Evolutionary conservation across 108 stramenopile species (phyloP).

Genomic region (Conticribra weissflogii): DNA sequence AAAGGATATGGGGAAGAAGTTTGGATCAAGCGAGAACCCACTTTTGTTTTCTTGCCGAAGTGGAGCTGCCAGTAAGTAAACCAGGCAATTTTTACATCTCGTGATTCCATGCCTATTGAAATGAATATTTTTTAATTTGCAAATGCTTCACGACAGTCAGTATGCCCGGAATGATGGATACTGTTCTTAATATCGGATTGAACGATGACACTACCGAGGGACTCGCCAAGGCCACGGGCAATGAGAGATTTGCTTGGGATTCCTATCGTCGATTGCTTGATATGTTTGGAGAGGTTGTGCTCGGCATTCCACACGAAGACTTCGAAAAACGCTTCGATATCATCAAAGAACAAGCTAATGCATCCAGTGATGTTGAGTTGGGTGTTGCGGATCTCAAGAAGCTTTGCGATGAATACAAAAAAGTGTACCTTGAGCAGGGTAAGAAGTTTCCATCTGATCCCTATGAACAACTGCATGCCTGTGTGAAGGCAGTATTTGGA

Average conservation of each 20-base stretch:
- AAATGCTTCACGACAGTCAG: conserved; percentile 27
- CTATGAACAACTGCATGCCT: conserved; percentile 67
- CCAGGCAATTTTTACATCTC: too few relatives aligned
- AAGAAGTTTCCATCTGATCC: conserved; percentile 64
- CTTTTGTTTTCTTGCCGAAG: conserved; percentile 68
- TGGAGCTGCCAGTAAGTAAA: conserved; percentile 61
- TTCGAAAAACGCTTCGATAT: conserved; percentile 74
- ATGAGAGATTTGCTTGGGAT: conserved; percentile 83
- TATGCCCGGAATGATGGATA: conserved; percentile 84
- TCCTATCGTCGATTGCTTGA: conserved; percentile 82
- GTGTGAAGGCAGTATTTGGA: conserved; percentile 81
- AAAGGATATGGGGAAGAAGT: conserved; percentile 60
- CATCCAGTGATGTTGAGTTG: conserved; percentile 62
- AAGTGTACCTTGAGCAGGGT: conserved; percentile 58
- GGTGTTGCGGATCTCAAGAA: conserved; percentile 60
- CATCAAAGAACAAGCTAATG: conserved; percentile 55
- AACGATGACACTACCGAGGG: conserved; percentile 79
- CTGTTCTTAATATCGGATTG: conserved; percentile 85
- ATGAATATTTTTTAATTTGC: too few relatives aligned
- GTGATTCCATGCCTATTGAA: too few relatives aligned
- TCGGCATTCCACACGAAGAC: conserved; percentile 72
- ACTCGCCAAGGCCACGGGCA: conserved; percentile 70
- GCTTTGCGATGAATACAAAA: conserved; percentile 63
- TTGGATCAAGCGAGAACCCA: conserved; percentile 66
- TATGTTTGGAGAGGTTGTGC: conserved; percentile 88